These are phyloP conservation scores for Patellifolia procumbens DNA, from an alignment of 179 eudicot species.

Conservation along the genomic window DNA sequence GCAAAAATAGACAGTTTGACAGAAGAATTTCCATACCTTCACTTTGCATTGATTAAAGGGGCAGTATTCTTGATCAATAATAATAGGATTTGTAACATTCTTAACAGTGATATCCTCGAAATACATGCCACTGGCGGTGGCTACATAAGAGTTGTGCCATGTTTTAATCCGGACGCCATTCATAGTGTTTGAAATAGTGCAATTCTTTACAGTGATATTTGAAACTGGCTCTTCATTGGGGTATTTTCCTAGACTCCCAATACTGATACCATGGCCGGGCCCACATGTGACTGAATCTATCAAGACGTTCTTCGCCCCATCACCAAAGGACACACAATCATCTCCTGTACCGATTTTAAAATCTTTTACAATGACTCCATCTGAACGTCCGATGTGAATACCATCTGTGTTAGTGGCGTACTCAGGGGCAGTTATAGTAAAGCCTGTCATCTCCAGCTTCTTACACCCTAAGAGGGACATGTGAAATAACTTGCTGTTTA, in stretches of 20 bases:
- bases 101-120: conserved; percentile 48
- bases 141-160: conserved; percentile 29
- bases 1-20: too few species aligned
- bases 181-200: conserved; percentile 35
- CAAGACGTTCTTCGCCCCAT: conserved; percentile 33
- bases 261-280: conserved; percentile 54
- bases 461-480: conserved; percentile 29
- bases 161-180: conserved; percentile 55
- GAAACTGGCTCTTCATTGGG: conserved; percentile 29
- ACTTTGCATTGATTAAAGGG: conserved; percentile 37
- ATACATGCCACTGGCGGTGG: conserved; percentile 27
- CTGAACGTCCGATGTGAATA: conserved; percentile 37
- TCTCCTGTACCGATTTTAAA: conserved; percentile 35
- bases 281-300: conserved; percentile 43
- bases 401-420: conserved; percentile 38
- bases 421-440: conserved; percentile 23
- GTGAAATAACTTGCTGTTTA: conserved; percentile 34
- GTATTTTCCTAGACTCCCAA: conserved; percentile 54
- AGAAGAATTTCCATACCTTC: conserved; percentile 22
- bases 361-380: background rate
- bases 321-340: conserved; percentile 51
- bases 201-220: conserved; percentile 35
- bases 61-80: conserved; percentile 64
- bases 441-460: background rate
- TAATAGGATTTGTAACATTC: conserved; percentile 41